phyloP scores from a whole-genome alignment of 768 basidiomycete species.

The Hygrophoropsis aurantiaca region DNA sequence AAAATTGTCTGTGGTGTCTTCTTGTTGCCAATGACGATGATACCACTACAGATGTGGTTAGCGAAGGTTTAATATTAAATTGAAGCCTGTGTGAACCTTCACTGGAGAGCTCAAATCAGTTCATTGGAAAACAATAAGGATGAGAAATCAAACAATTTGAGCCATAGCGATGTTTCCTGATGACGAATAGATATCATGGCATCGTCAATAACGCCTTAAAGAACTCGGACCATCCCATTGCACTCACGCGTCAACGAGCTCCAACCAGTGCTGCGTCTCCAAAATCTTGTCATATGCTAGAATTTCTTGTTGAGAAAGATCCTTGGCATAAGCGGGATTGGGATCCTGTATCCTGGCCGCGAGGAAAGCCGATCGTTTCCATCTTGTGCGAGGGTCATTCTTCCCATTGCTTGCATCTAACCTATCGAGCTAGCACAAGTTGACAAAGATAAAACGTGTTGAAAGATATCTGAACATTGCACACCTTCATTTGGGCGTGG shows the following conservation, averaged over 20 bases:
- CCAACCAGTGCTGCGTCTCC: slow-evolving; percentile 65
- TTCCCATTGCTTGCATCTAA: slow-evolving; percentile 43
- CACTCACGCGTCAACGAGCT: slow-evolving; percentile 56
- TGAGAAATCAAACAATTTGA: slow-evolving; percentile 45
- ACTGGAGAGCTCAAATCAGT: slow-evolving; percentile 28
- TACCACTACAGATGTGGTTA: slow-evolving; percentile 44
- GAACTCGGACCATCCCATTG: not conserved
- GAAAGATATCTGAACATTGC: slow-evolving; percentile 1
- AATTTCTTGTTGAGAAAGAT: slow-evolving; percentile 11
- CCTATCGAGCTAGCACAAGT: slow-evolving; percentile 36
- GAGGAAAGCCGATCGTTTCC: slow-evolving; percentile 47
- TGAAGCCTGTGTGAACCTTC: slow-evolving; percentile 31
- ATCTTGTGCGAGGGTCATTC: slow-evolving; percentile 46
- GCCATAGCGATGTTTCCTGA: slow-evolving; percentile 63
- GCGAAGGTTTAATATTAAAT: not conserved
- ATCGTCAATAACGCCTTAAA: not conserved
- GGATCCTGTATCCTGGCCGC: slow-evolving; percentile 43
- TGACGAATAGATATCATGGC: not conserved
- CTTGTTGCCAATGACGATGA: slow-evolving; percentile 56
- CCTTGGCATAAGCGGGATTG: slow-evolving; percentile 32
- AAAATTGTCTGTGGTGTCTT: slow-evolving; percentile 64
- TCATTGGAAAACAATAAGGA: not conserved
- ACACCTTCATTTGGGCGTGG: slow-evolving; percentile 38
- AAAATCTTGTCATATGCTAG: slow-evolving; percentile 38
- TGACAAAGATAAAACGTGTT: not conserved